These are phyloP conservation scores for Hypoxylon perforatum DNA, from an alignment of 495 filamentous ascomycete genomes.

Conservation along the genomic window DNA sequence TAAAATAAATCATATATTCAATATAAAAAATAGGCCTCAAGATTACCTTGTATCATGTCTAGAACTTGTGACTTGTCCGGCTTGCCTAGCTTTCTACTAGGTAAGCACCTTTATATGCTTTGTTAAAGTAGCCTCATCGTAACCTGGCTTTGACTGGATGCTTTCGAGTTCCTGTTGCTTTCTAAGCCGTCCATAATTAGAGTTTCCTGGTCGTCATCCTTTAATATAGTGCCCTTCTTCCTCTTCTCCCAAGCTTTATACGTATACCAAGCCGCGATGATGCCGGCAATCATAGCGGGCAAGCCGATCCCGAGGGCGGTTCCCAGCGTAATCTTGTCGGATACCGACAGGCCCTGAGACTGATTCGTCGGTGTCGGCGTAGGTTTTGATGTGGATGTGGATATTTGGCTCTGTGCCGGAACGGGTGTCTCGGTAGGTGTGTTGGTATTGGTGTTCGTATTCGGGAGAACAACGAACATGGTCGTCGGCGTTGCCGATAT, in stretches of 20 bases:
- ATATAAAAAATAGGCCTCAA: too few species aligned
- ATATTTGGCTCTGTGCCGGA: constrained; percentile 17
- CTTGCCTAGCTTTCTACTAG: too few species aligned
- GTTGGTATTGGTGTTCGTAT: too few species aligned
- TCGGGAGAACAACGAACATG: neutral
- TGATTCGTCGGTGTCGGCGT: constrained; percentile 40
- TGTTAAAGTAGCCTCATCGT: constrained; percentile 2
- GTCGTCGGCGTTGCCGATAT: neutral
- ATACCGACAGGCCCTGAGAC: neutral
- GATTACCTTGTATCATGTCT: too few species aligned
- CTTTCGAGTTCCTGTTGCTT: neutral
- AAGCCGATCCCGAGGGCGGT: constrained; percentile 10
- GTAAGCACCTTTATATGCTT: too few species aligned
- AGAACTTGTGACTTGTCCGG: too few species aligned
- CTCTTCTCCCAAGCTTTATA: neutral
- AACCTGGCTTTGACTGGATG: neutral
- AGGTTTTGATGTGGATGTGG: constrained; percentile 53
- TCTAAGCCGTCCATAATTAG: neutral
- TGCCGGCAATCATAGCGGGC: constrained; percentile 10
- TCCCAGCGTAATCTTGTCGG: constrained; percentile 7
- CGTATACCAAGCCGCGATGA: constrained; percentile 12
- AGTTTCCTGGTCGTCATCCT: neutral
- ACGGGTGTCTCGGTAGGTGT: neutral
- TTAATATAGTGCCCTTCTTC: neutral
- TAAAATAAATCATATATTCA: too few species aligned